Evolutionary conservation across 2,329 filamentous ascomycete species (phyloP).

Genomic region (Phyllosticta citribraziliensis): DNA sequence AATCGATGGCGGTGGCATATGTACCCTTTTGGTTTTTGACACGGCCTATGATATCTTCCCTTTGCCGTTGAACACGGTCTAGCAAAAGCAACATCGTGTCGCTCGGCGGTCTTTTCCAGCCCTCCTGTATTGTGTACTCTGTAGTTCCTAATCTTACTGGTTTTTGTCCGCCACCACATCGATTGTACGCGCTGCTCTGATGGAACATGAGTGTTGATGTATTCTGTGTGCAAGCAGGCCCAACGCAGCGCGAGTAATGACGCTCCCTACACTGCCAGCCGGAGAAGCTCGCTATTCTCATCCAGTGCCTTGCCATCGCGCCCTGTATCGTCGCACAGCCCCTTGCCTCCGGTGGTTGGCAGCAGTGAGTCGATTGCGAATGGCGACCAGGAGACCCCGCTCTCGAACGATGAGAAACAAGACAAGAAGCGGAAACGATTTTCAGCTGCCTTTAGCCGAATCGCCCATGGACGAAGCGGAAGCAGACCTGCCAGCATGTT

Average conservation of each 20-base stretch:
- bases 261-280: not conserved
- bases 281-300: not conserved
- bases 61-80: not conserved
- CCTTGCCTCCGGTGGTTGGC: not conserved
- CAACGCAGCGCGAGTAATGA: not conserved
- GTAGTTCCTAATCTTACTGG: conserved; percentile 10
- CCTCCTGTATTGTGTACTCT: conserved; percentile 2
- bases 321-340: not conserved
- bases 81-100: conserved; percentile 5
- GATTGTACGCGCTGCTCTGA: conserved; percentile 1
- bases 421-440: conserved; percentile 1
- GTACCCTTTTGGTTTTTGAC: not conserved
- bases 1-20: not conserved
- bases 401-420: not conserved
- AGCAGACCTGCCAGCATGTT: conserved; percentile 1
- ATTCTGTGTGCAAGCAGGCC: conserved; percentile 6
- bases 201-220: conserved; percentile 9
- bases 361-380: not conserved
- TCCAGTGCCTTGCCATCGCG: not conserved
- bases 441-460: not conserved
- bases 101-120: conserved; percentile 6
- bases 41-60: not conserved
- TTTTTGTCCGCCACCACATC: conserved; percentile 3
- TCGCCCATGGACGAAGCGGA: not conserved
- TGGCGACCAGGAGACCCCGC: not conserved